Evolutionary conservation across 768 basidiomycete genomes (phyloP).

Genomic region (Imleria badia): DNA sequence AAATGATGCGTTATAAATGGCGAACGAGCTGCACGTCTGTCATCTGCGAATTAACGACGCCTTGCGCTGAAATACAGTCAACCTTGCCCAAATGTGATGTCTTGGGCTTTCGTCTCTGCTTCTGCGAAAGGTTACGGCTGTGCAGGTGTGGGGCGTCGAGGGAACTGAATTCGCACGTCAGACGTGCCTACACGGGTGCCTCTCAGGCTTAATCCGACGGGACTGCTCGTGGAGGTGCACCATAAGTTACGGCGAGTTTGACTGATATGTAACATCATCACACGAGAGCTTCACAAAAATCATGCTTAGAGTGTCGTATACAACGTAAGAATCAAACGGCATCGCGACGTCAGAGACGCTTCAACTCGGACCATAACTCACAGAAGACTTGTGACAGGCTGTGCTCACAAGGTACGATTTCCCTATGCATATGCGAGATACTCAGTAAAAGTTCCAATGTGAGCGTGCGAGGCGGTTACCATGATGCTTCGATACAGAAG

Average conservation of each 20-base stretch:
- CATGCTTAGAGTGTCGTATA: not conserved
- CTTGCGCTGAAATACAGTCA: not conserved
- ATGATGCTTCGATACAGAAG: conserved; percentile 6
- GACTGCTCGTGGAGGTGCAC: not conserved
- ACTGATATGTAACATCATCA: not conserved
- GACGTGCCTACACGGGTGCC: not conserved
- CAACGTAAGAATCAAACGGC: conserved; percentile 7
- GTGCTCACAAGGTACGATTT: not conserved
- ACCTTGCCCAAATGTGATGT: not conserved
- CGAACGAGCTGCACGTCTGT: conserved; percentile 1
- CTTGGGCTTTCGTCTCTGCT: not conserved
- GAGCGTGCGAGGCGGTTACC: conserved; percentile 7
- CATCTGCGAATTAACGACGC: conserved; percentile 1
- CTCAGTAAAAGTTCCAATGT: not conserved
- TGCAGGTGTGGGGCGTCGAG: conserved; percentile 20
- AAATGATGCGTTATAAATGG: not conserved
- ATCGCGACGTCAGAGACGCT: not conserved
- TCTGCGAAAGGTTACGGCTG: conserved; percentile 4
- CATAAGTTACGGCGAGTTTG: conserved; percentile 1
- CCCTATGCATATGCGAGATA: conserved; percentile 3
- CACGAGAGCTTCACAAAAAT: not conserved
- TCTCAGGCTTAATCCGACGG: not conserved
- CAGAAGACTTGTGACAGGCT: not conserved
- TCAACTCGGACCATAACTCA: not conserved
- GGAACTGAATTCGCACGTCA: conserved; percentile 13